phyloP scores from a whole-genome alignment of 768 basidiomycete genomes.

The Rubroboletus pulcherrimus region DNA sequence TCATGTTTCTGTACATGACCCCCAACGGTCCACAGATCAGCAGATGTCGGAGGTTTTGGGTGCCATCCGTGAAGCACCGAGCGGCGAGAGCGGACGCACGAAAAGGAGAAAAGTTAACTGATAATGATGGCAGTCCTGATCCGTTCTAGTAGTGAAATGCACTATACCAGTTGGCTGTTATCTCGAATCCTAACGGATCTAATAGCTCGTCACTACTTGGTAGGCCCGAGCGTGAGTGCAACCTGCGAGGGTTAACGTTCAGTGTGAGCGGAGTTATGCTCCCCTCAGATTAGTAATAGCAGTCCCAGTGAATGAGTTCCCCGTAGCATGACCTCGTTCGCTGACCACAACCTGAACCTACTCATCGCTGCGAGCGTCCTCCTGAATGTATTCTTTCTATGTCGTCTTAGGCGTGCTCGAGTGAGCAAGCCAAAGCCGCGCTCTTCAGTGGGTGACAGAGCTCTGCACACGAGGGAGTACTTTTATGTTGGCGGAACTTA shows the following conservation, averaged over 20 bases:
- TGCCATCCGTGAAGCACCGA: slow-evolving; percentile 58
- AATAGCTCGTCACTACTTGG: neutral
- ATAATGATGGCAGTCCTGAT: neutral
- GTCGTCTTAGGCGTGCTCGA: neutral
- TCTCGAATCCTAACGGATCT: neutral
- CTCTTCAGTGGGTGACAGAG: slow-evolving; percentile 17
- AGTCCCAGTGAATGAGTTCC: neutral
- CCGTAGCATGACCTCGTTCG: slow-evolving; percentile 5
- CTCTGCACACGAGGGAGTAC: slow-evolving; percentile 44
- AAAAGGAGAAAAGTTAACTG: slow-evolving; percentile 30
- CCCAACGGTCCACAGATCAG: slow-evolving; percentile 27
- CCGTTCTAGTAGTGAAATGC: neutral
- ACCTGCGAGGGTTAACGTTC: neutral
- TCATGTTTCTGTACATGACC: slow-evolving; percentile 6
- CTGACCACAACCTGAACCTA: slow-evolving; percentile 1
- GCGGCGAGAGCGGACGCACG: slow-evolving; percentile 37
- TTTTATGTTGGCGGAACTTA: slow-evolving; percentile 49
- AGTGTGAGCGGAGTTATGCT: neutral
- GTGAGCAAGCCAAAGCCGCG: neutral
- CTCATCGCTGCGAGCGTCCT: slow-evolving; percentile 13
- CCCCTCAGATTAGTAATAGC: too few relatives aligned
- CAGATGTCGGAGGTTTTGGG: slow-evolving; percentile 50
- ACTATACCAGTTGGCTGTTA: neutral
- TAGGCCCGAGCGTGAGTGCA: neutral
- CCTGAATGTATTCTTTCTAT: slow-evolving; percentile 20